These are phyloP conservation scores for Scutellaria barbata DNA, from an alignment of 257 asterid genomes.

Conservation along the genomic window DNA sequence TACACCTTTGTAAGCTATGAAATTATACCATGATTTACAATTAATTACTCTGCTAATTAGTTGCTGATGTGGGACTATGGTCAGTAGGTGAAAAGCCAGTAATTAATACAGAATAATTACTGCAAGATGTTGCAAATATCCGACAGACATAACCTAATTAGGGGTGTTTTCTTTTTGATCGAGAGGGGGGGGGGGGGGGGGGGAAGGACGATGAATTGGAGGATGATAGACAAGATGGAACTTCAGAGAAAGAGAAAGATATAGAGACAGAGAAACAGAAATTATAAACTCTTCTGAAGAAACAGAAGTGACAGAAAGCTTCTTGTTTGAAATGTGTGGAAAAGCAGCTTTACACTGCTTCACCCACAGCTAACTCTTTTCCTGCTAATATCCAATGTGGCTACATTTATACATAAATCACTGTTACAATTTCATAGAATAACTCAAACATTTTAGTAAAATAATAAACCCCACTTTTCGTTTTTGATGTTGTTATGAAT, in stretches of 20 bases:
- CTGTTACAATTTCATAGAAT: not conserved
- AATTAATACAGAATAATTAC: no score
- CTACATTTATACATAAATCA: not conserved
- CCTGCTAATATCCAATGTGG: conserved; percentile 2
- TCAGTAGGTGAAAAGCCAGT: no score
- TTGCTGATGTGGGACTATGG: no score
- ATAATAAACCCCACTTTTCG: not conserved
- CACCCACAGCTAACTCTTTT: not conserved
- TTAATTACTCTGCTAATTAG: no score
- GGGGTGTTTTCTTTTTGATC: not conserved
- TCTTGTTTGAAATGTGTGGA: conserved; percentile 19
- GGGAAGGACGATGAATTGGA: conserved; percentile 37
- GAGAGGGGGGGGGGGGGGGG: conserved; percentile 18
- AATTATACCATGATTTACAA: no score
- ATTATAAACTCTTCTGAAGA: conserved; percentile 4
- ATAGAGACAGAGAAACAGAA: conserved; percentile 16
- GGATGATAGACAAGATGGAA: conserved; percentile 42
- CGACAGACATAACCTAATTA: conserved; percentile 32
- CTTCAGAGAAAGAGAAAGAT: conserved; percentile 22
- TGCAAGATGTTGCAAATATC: not conserved
- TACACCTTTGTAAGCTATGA: no score
- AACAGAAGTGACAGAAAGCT: conserved; percentile 46
- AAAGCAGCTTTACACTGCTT: conserved; percentile 45
- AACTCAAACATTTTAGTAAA: not conserved
- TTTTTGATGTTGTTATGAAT: not conserved